A percentile compares a stretch with the other conserved stretches of the same genome.
Evolutionary conservation across 495 filamentous ascomycete genomes (phyloP).

Genomic region (Hypoxylon lienhwacheense): DNA sequence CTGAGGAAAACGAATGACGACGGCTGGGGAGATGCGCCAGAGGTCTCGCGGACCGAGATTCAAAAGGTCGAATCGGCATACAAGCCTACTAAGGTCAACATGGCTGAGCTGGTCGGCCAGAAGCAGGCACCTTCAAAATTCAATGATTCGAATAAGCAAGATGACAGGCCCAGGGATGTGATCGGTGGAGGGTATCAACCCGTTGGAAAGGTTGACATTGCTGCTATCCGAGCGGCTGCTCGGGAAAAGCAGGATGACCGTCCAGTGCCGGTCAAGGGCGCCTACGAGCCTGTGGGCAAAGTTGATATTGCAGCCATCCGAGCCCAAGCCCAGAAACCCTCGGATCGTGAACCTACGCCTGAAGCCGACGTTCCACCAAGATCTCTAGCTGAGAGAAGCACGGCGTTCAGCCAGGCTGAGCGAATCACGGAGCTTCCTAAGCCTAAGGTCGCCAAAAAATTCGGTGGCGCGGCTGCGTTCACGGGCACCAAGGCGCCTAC

Average conservation of each 20-base stretch:
- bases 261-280: slow-evolving; percentile 80
- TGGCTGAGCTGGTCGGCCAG: slow-evolving; percentile 71
- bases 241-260: slow-evolving; percentile 71
- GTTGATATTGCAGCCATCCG: slow-evolving; percentile 94
- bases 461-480: slow-evolving; percentile 71
- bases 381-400: slow-evolving; percentile 66
- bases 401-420: slow-evolving; percentile 69
- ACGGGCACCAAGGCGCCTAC: slow-evolving; percentile 85
- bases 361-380: slow-evolving; percentile 53
- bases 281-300: slow-evolving; percentile 91
- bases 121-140: slow-evolving; percentile 64
- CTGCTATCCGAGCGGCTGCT: slow-evolving; percentile 79
- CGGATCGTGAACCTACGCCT: slow-evolving; percentile 44
- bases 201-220: slow-evolving; percentile 94
- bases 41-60: slow-evolving; percentile 79
- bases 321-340: slow-evolving; percentile 70
- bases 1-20: slow-evolving; percentile 59
- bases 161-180: slow-evolving; percentile 59
- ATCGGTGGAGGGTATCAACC: slow-evolving; percentile 93
- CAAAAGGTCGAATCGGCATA: slow-evolving; percentile 93
- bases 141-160: slow-evolving; percentile 41
- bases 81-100: slow-evolving; percentile 89
- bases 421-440: slow-evolving; percentile 87
- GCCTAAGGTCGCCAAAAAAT: slow-evolving; percentile 89
- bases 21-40: slow-evolving; percentile 93